Conservation (phyloP, 306 rosid species). For the Notholithocarpus densiflorus region DNA sequence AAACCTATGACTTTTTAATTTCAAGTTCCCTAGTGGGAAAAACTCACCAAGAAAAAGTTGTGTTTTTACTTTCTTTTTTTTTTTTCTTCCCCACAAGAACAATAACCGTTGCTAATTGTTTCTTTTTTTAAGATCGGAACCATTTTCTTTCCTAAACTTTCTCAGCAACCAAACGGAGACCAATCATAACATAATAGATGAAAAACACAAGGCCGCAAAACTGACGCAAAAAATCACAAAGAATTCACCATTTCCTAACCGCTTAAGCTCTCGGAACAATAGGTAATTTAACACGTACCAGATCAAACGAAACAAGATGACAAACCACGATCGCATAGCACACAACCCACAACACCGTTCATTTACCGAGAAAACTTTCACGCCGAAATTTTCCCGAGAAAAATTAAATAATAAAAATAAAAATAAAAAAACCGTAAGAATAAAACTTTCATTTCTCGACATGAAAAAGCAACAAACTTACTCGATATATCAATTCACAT, state of each 20-base stretch:
- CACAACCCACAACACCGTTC: neutral
- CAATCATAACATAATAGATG: neutral
- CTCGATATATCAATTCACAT: neutral
- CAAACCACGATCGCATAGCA: neutral
- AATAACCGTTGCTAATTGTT: neutral
- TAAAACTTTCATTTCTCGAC: neutral
- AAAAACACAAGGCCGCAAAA: neutral
- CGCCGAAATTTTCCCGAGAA: neutral
- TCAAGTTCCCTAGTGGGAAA: neutral
- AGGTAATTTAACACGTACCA: neutral
- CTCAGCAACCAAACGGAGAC: constrained; percentile 1
- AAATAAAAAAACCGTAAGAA: neutral
- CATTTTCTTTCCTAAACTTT: neutral
- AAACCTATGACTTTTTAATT: neutral
- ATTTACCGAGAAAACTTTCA: neutral
- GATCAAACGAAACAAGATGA: neutral
- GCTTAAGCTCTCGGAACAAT: no score
- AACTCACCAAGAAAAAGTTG: neutral
- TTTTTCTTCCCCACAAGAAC: no score
- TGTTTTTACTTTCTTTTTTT: neutral
- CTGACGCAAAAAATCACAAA: neutral
- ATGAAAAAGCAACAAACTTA: neutral
- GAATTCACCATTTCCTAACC: neutral
- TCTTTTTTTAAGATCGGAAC: no score
- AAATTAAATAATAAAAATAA: no score